phyloP scores from a whole-genome alignment of 441 rosid species.

The Arabidopsis lyrata region DNA sequence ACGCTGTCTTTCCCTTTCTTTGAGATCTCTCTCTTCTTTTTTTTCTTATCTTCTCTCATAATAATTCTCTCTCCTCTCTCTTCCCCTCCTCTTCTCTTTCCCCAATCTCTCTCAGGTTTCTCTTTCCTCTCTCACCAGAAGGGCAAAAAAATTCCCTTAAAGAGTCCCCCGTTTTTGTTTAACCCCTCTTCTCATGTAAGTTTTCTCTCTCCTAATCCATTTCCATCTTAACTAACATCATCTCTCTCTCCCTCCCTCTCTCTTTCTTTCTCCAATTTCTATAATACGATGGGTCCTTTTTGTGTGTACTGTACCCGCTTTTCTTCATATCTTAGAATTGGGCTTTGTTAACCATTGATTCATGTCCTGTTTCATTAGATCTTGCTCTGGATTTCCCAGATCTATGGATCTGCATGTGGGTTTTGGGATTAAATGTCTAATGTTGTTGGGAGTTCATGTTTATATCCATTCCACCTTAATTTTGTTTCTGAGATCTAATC shows the following conservation, averaged over 20 bases:
- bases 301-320: conserved; percentile 47
- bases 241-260: conserved; percentile 29
- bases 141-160: conserved; percentile 68
- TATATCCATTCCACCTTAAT: neutral
- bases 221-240: conserved; percentile 29
- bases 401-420: conserved; percentile 54
- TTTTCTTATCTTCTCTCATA: conserved; percentile 46
- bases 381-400: conserved; percentile 41
- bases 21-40: conserved; percentile 41
- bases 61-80: conserved; percentile 55
- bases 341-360: neutral
- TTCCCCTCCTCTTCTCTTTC: conserved; percentile 36
- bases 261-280: conserved; percentile 46
- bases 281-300: conserved; percentile 57
- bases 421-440: neutral
- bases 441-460: neutral
- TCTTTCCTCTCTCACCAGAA: conserved; percentile 77
- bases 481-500: conserved; percentile 26
- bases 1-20: conserved; percentile 44
- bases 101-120: conserved; percentile 59
- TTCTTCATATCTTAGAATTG: neutral
- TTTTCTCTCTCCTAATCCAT: conserved; percentile 75
- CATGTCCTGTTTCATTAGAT: conserved; percentile 35
- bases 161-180: conserved; percentile 64
- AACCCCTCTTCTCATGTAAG: conserved; percentile 70